Evolutionary conservation across 129 eudicot species (phyloP), one percentile per base, ranked within the genome.

Genomic region (Calendula officinalis): DNA sequence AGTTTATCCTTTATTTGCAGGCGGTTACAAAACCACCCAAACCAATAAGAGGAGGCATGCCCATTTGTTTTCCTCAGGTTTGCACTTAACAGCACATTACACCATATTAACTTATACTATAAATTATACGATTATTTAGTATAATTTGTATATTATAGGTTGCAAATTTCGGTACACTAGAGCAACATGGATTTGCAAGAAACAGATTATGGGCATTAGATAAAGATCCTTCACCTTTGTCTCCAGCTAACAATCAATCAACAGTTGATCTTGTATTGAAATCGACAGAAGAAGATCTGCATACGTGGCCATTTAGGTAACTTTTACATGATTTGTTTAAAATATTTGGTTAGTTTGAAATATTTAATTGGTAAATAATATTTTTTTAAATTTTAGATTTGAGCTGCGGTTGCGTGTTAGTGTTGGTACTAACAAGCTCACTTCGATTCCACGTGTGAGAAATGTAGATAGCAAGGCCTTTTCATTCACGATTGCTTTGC

Each of bases 61-160:
- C 83, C 65, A 70, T 90, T 67, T 83, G 91, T 86, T 90, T 86
- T 59, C 95, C 91, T 15, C 97, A 90, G 91, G 97, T 90, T 60
- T 49, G 61, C 68, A 48, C 52, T 69, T 44, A 54, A 60, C 30
- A 22, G 30, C 30, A 22, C 30, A 22, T 22, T 22, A 22, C 45
- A 33, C 50, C 42, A n/a, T 39, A 10, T 63, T 67, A 64, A 13
- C 6, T 48, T 8, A 47, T 37, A 36, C 48, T n/a, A n/a, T n/a
- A 39, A 11, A 44, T 40, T 8, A 68, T 70, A 12, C 51, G 59
- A 44, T 57, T 74, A 55, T 57, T 58, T 50, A 64, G 61, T 70
- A 52, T 48, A 43, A 33, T 41, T 52, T 64, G 40, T 45, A 44
- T 58, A 13, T 64, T 77, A 60, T 55, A 90, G 97, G 83, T 86